Conservation (phyloP, 2,329 filamentous ascomycete genomes). For the Myriosclerotinia curreyana region DNA sequence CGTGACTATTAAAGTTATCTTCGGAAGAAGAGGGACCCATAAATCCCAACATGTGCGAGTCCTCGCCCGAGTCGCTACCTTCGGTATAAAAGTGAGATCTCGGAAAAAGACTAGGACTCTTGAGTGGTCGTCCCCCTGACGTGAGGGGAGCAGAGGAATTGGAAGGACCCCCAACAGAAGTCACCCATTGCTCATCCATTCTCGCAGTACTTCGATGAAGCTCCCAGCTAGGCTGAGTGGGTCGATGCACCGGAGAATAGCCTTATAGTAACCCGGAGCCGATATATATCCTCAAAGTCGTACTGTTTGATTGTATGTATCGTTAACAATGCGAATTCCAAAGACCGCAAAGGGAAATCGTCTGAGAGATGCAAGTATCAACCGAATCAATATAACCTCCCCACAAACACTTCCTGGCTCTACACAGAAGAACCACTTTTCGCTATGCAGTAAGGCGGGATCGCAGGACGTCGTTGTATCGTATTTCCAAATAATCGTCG, state of each 20-base stretch:
- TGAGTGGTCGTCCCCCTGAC: conserved; percentile 6
- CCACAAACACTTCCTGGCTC: not conserved
- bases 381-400: not conserved
- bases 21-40: conserved; percentile 22
- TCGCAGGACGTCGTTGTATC: not conserved
- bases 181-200: conserved; percentile 16
- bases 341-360: not conserved
- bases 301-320: conserved; percentile 10
- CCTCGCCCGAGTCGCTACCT: conserved; percentile 20
- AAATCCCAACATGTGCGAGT: conserved; percentile 20
- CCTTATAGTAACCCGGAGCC: not conserved
- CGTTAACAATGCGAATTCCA: not conserved
- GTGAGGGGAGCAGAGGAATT: not conserved
- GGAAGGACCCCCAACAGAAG: conserved; percentile 7
- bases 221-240: not conserved
- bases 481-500: conserved; percentile 4
- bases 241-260: not conserved
- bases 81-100: conserved; percentile 20
- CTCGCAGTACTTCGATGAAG: not conserved
- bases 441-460: not conserved
- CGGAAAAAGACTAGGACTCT: conserved; percentile 19
- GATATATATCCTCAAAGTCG: conserved; percentile 4
- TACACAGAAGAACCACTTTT: not conserved
- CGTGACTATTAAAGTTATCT: conserved; percentile 20
- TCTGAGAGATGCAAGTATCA: not conserved